Base-by-base conservation (phyloP, 208 protist species). In the Tritrichomonas musculus region DNA sequence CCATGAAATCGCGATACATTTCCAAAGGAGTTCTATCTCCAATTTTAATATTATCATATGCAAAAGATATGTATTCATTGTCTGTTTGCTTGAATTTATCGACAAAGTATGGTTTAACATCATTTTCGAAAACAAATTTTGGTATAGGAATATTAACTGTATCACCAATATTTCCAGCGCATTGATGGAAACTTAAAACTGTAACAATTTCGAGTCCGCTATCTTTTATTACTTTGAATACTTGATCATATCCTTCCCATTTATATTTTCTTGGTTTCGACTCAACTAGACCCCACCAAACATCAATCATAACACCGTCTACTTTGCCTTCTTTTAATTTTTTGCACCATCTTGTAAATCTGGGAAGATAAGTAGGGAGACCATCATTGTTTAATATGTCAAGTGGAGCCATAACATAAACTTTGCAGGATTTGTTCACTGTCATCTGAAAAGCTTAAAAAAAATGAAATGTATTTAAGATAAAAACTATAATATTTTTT, bases 131-230 rank as follows among this genome's bases (percentile, higher is more conserved):
- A 25, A 97, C 95, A 94, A 94, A 97, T 11, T 27, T 5, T 30
- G 96, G 96, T 30, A 97, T 84, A 33, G 93, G 49, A 75, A 97
- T 96, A 88, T 96, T 94, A 93, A 93, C 95, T 17, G 11, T 17
- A 82, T 97, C 96, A 75, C 96, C 96, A 50, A 97, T 95, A 93
- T 97, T 97, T 14, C 94, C 96, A 50, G 96, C 96, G 88, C 96
- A 97, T 92, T 95, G 75, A 88, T 97, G 92, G 92, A 95, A 77
- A 30, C 33, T 47, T 8, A 77, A 30, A 49, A 77, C 69, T 39
- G 69, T 17, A 39, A 77, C 22, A 77, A 77, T 77, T 77, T 77
- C 47, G 9, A 77, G 69, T 47, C 39, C 36, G 39, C 5, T 47
- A 27, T 93, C 17, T 1, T 47, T 92, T 22, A 92, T 57, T 39